These are phyloP conservation scores for Tribonema minus DNA, from an alignment of 108 stramenopile species.

Conservation along the genomic window DNA sequence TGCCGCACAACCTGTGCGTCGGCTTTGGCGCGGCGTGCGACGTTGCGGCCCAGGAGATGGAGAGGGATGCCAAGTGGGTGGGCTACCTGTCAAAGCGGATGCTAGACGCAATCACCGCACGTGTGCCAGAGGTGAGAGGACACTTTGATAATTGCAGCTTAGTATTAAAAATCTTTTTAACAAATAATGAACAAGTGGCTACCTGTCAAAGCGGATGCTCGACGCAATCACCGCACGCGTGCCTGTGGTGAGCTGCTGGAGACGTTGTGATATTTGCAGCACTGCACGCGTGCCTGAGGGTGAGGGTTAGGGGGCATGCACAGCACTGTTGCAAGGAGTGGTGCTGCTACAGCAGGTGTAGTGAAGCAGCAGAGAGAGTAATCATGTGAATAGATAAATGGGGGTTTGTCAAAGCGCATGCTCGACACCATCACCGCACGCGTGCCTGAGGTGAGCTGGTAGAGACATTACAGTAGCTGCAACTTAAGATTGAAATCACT, in stretches of 20 bases:
- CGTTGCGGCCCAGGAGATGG: constrained; percentile 44
- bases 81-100: constrained; percentile 38
- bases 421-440: constrained; percentile 17
- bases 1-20: constrained; percentile 38
- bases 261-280: too few species aligned
- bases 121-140: constrained; percentile 27
- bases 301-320: too few species aligned
- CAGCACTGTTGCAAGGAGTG: too few species aligned
- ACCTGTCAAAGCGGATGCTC: constrained; percentile 42
- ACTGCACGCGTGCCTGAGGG: too few species aligned
- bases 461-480: too few species aligned
- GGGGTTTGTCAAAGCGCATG: constrained; percentile 39
- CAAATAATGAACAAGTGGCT: too few species aligned
- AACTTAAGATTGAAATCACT: too few species aligned
- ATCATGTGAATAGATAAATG: constrained; percentile 36
- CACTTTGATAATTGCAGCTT: too few species aligned
- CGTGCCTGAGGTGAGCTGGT: constrained; percentile 28
- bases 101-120: constrained; percentile 22
- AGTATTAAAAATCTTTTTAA: too few species aligned
- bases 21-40: constrained; percentile 40
- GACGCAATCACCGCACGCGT: constrained; percentile 18
- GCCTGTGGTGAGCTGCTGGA: constrained; percentile 23
- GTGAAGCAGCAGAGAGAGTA: constrained; percentile 38
- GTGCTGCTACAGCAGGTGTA: constrained; percentile 31
- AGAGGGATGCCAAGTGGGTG: constrained; percentile 43